Evolutionary conservation across 495 filamentous ascomycete species (phyloP).

Genomic region (Tuber indicum): DNA sequence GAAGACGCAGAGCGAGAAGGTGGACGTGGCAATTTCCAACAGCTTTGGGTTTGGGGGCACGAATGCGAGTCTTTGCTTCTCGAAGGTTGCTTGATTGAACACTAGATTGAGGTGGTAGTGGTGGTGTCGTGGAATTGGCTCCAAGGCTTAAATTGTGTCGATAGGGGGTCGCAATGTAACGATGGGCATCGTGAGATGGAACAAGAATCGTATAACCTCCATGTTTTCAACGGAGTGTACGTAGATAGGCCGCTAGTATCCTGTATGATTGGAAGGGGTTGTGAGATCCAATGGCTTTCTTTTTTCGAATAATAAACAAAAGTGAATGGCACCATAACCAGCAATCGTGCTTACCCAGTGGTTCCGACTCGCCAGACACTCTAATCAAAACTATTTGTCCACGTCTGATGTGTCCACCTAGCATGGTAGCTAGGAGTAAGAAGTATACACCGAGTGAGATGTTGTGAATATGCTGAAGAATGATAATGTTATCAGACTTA

Average conservation of each 20-base stretch:
- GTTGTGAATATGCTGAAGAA: too few relatives aligned
- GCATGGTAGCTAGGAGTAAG: too few relatives aligned
- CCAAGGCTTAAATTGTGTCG: not conserved
- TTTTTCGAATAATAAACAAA: not conserved
- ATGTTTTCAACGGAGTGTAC: not conserved
- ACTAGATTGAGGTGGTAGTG: not conserved
- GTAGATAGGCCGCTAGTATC: not conserved
- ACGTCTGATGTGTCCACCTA: too few relatives aligned
- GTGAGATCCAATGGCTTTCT: not conserved
- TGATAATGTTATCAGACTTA: too few relatives aligned
- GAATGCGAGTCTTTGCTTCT: conserved; percentile 84
- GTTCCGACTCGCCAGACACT: not conserved
- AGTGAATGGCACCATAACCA: not conserved
- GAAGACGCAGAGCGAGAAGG: conserved; percentile 58
- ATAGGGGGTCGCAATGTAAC: not conserved
- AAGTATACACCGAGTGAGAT: too few relatives aligned
- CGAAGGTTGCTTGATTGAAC: conserved; percentile 40
- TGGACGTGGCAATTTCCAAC: conserved; percentile 78
- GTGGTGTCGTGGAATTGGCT: not conserved
- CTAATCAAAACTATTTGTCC: not conserved
- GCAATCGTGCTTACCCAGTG: not conserved
- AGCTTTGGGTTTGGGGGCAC: conserved; percentile 98
- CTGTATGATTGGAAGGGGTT: not conserved
- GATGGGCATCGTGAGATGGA: not conserved
- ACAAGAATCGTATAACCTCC: not conserved